Evolutionary conservation across 2,329 filamentous ascomycete genomes (phyloP), one percentile per base, ranked within the genome.

Genomic region (Colletotrichum sp.): DNA sequence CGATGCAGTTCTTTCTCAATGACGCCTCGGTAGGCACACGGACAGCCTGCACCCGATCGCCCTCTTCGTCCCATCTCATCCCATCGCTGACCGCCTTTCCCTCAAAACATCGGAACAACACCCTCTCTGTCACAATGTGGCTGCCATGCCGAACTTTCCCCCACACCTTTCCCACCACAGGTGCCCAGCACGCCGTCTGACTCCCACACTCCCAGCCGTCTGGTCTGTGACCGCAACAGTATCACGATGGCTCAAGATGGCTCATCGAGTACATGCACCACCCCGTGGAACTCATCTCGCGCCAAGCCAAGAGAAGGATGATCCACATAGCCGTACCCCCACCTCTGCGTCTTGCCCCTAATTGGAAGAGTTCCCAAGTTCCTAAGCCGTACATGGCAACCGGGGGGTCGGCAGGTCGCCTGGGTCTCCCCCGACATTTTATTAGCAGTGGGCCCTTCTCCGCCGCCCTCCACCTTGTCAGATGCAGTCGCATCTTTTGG

Each of bases 271-370:
- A 62, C 36, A 57, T 60, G 63, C 36, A 22, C 30, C 30, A 55
- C 15, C 6, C 4, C 67, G 26, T 62, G 32, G 55, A 13, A 26
- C 28, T 36, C 32, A 24, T 15, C n/a, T 59, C 59, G 44, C 64
- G 68, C 36, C 44, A 22, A 34, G 59, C 30, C 28, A 10, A 59
- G 34, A 18, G 22, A 15, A 59, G 63, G 44, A 65, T 75, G 73
- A 76, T 66, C 65, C 74, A 75, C 74, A 68, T n/a, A 73, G 59
- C 22, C 57, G 34, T 60, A 75, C 57, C 70, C 70, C 59, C 73
- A 75, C 73, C 63, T 30, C 16, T 24, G n/a, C 28, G n/a, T 52
- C 48, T 34, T 60, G 66, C 44, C 22, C 28, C 30, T 68, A 68
- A 55, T 55, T 63, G 59, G 59, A 34, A 63, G 59, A 63, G 24